Evolutionary conservation across 1,139 yeast species (phyloP).

Genomic region (Zygotorulaspora mrakii): DNA sequence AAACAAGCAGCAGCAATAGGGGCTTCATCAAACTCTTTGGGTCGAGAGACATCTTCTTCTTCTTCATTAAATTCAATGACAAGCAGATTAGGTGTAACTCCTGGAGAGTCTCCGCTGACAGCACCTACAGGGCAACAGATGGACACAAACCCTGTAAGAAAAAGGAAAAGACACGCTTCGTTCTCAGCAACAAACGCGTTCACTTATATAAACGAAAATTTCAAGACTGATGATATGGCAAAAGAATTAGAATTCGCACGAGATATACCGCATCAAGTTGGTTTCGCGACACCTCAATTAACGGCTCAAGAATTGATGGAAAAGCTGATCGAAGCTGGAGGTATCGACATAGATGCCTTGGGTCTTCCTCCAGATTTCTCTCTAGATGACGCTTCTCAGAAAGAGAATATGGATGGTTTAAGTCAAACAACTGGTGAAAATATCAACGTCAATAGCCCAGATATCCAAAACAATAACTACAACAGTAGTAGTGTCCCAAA

Average conservation of each 20-base stretch:
- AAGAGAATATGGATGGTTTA: no score
- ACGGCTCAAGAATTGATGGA: slow-evolving; percentile 40
- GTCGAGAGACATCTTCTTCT: slow-evolving; percentile 6
- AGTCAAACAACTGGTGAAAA: no score
- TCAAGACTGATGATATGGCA: slow-evolving; percentile 34
- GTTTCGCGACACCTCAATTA: slow-evolving; percentile 76
- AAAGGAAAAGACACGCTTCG: slow-evolving; percentile 60
- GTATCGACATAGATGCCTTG: slow-evolving; percentile 40
- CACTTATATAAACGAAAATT: slow-evolving; percentile 59
- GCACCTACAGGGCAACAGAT: not conserved
- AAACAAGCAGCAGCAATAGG: slow-evolving; percentile 13
- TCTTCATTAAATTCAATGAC: slow-evolving; percentile 7
- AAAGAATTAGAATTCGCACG: slow-evolving; percentile 17
- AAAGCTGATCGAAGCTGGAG: slow-evolving; percentile 39
- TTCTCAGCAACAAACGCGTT: slow-evolving; percentile 76
- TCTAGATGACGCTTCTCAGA: slow-evolving; percentile 23
- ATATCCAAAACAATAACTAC: not conserved
- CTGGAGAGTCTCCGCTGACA: slow-evolving; percentile 4
- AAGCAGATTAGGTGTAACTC: slow-evolving; percentile 1
- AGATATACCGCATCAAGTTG: slow-evolving; percentile 54
- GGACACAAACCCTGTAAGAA: slow-evolving; percentile 18
- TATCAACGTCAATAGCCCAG: not conserved
- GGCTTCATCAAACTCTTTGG: slow-evolving; percentile 1
- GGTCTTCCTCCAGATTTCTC: slow-evolving; percentile 38
- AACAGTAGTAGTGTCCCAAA: slow-evolving; percentile 1